Conservation (phyloP, 441 rosid species). For the Caryocar brasiliense region DNA sequence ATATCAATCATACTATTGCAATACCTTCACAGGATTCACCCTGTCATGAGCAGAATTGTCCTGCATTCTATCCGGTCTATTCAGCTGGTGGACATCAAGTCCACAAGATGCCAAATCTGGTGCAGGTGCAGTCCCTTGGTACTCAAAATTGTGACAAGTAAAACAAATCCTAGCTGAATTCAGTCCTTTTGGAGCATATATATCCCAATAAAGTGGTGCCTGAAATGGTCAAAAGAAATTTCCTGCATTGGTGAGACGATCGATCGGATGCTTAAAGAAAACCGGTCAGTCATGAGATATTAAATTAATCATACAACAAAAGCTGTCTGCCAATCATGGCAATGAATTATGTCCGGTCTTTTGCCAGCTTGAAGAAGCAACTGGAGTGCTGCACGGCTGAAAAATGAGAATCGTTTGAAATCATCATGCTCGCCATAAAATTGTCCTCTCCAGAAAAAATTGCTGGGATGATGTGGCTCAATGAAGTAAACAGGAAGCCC, state of each 20-base stretch:
- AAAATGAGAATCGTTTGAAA: slow-evolving; percentile 86
- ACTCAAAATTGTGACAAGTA: slow-evolving; percentile 96
- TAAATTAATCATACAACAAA: slow-evolving; percentile 62
- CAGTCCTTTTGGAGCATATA: slow-evolving; percentile 84
- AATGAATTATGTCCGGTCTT: slow-evolving; percentile 90
- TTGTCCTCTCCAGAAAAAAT: slow-evolving; percentile 92
- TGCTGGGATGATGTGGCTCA: slow-evolving; percentile 91
- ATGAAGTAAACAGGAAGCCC: slow-evolving; percentile 95
- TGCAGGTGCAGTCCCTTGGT: slow-evolving; percentile 86
- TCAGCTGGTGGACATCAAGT: slow-evolving; percentile 69
- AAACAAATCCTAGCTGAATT: slow-evolving; percentile 92
- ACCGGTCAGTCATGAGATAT: background rate
- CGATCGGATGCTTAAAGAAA: slow-evolving; percentile 3
- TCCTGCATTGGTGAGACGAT: slow-evolving; percentile 4
- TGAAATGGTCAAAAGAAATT: slow-evolving; percentile 14
- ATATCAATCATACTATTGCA: background rate
- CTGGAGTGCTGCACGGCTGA: slow-evolving; percentile 95
- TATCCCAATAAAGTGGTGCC: slow-evolving; percentile 97
- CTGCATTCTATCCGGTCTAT: slow-evolving; percentile 96
- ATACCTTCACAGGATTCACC: slow-evolving; percentile 84
- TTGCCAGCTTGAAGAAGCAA: slow-evolving; percentile 87
- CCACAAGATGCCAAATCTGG: slow-evolving; percentile 89
- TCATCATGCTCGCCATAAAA: slow-evolving; percentile 90
- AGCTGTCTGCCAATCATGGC: slow-evolving; percentile 99
- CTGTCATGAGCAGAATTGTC: slow-evolving; percentile 69